A percentile compares a stretch with the other conserved stretches of the same genome.
These are phyloP conservation scores for Aspergillus tubingensis DNA, from an alignment of 2,329 filamentous ascomycete species.

Conservation along the genomic window DNA sequence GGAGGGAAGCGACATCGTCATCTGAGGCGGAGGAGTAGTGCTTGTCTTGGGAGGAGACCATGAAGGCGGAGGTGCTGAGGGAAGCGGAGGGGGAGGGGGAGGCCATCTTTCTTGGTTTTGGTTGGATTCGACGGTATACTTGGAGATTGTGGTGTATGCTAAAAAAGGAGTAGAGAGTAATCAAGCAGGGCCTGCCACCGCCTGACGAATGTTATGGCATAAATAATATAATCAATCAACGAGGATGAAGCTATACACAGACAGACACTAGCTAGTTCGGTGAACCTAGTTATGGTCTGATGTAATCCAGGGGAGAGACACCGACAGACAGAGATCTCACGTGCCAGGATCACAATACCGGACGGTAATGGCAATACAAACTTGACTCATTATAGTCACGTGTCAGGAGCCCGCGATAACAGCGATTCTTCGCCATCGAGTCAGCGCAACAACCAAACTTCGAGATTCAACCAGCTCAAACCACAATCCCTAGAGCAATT, in stretches of 20 bases:
- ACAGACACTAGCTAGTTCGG: background rate
- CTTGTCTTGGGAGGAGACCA: slow-evolving; percentile 38
- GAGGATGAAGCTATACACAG: background rate
- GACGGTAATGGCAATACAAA: slow-evolving; percentile 10
- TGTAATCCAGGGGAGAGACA: slow-evolving; percentile 5
- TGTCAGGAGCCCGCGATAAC: slow-evolving; percentile 19
- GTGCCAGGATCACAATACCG: slow-evolving; percentile 3
- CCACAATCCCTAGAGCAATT: background rate
- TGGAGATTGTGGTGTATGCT: background rate
- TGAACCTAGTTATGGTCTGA: slow-evolving; percentile 8
- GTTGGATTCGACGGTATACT: background rate
- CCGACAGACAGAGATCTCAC: slow-evolving; percentile 4
- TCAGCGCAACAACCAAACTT: slow-evolving; percentile 10
- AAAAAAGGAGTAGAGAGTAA: slow-evolving; percentile 12
- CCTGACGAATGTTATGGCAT: slow-evolving; percentile 27
- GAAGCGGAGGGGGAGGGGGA: slow-evolving; percentile 34
- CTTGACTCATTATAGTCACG: slow-evolving; percentile 20
- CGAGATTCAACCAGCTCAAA: background rate
- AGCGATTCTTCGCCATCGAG: slow-evolving; percentile 21
- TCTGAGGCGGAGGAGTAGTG: slow-evolving; percentile 35
- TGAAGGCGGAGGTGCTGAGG: slow-evolving; percentile 42
- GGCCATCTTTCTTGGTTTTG: background rate
- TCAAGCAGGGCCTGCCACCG: slow-evolving; percentile 43
- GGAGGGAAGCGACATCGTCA: slow-evolving; percentile 48
- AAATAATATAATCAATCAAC: background rate